Base-by-base conservation (phyloP, 495 filamentous ascomycete genomes). In the Hypoxylon cercidicola region DNA sequence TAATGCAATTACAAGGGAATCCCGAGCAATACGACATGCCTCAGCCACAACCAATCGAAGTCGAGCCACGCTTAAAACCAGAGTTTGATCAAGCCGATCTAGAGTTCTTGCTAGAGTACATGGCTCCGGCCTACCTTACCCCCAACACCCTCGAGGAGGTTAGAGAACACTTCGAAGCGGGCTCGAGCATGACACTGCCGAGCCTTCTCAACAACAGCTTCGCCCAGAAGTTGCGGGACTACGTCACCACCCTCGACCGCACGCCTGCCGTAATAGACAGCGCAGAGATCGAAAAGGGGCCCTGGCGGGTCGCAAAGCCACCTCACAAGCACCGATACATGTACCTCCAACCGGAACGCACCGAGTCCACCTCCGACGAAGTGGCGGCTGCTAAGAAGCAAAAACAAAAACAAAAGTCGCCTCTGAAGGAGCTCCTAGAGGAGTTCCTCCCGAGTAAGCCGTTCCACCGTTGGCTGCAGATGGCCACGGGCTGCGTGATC, bases 281-380 rank as follows among this genome's bases (percentile, higher is more conserved):
- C 34, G 69, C 78, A 1, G 85, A 87, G 55, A 87, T 91, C 53
- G 83, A 90, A 61, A 81, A 83, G 47, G 72, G 76, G 3, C 78
- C 80, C 7, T 94, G 90, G 90, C 84, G 84, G 39, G 88, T 95
- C 12, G 91, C 95, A 18, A 82, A 87, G 12, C 95, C 95, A 30
- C 95, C 95, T 2, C 93, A 98, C 77, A 99, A 98, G 76, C 93
- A 97, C 68, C 91, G 93, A 3, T 99, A 89, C 77, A 77, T 96
- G 10, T 99, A 92, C 76, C 85, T 91, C 39, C 86, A 93, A 56
- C 70, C 68, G n/a, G 64, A 69, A 7, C 55, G 43, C 15, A 25
- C 59, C 16, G 34, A 28, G 3, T 28, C 46, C 12, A 11, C 32
- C 5, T 46, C 41, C n/a, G 62, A 64, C 34, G 60, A 15, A 45